These are phyloP conservation scores for Dysphania ambrosioides DNA, from an alignment of 148 eudicot genomes.

Conservation along the genomic window DNA sequence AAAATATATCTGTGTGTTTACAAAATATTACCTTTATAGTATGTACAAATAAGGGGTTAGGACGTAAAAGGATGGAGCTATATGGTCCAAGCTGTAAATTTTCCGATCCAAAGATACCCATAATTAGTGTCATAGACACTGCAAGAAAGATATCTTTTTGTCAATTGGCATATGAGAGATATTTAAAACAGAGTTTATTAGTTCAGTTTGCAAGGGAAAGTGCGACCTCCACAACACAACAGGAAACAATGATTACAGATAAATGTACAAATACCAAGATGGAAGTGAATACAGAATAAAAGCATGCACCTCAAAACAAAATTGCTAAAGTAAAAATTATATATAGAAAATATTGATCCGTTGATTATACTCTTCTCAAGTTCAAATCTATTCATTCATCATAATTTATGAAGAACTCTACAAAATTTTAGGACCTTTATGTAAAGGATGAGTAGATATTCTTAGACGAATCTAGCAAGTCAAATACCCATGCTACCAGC, in stretches of 20 bases:
- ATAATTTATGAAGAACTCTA: no score
- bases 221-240: neutral
- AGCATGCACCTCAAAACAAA: neutral
- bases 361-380: neutral
- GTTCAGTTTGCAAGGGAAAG: neutral
- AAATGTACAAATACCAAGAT: neutral
- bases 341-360: neutral
- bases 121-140: constrained; percentile 73
- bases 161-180: constrained; percentile 12
- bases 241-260: neutral
- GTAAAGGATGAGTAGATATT: neutral
- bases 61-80: constrained; percentile 57
- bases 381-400: neutral
- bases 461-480: neutral
- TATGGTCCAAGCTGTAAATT: constrained; percentile 62
- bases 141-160: constrained; percentile 29
- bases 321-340: no score
- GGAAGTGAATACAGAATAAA: neutral
- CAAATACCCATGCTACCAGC: neutral
- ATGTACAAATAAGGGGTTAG: constrained; percentile 62
- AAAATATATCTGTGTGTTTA: neutral
- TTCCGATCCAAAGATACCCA: constrained; percentile 75
- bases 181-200: neutral
- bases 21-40: constrained; percentile 52
- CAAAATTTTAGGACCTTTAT: neutral